Evolutionary conservation across 2,329 filamentous ascomycete species (phyloP), one percentile per base, ranked within the genome.

Genomic region (Fusarium napiforme): DNA sequence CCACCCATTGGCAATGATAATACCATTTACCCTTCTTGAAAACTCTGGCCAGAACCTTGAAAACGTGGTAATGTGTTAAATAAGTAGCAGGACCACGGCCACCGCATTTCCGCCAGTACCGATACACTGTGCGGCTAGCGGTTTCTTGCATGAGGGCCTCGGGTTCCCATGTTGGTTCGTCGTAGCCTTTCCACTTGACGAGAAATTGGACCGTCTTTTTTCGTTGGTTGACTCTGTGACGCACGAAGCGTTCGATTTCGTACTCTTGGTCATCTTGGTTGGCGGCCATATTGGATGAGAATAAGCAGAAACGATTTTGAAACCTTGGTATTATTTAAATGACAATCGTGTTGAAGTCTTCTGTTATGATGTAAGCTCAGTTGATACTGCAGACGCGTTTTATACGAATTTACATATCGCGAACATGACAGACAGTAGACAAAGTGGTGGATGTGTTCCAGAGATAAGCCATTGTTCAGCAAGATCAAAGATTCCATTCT

Each of bases 271-370:
- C 11, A 18, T 50, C 12, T 12, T 10, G 8, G 14, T 14, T 50
- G 15, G 30, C 16, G 4, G 21, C 30, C 47, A 50, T 50, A 2
- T 18, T 50, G 2, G 18, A 5, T 19, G 1, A 9, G 8, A 5
- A 9, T 34, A 9, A 11, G 7, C 4, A 9, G 26, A 16, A 12
- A 2, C 4, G 45, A 11, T n/a, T 47, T 3, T 30, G 14, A 16
- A 46, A 47, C 9, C 4, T 14, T 5, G 15, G 21, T 4, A 16
- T 11, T 30, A 30, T 5, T n/a, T 0, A 14, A 5, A 5, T 14
- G 4, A 19, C 2, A 5, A 32, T 9, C 3, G 7, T 19, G 11
- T 10, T 5, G 11, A 9, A 9, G 10, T 2, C 6, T 7, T 18
- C 4, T 14, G 9, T 1, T 50, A 9, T 34, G 5, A 5, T 34